phyloP scores from a whole-genome alignment of 768 basidiomycete species.

The Russula sp. region DNA sequence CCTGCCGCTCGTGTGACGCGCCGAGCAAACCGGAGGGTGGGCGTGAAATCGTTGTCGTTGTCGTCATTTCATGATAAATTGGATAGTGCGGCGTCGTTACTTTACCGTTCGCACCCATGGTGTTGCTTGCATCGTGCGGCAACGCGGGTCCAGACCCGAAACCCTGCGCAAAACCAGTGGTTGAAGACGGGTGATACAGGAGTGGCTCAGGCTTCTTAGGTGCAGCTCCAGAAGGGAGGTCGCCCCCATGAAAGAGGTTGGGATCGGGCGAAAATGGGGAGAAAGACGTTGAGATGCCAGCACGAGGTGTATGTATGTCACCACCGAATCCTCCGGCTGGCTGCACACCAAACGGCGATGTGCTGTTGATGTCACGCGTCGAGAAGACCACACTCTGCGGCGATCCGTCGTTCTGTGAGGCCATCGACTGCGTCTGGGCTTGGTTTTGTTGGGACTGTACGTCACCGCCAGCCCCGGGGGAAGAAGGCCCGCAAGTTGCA shows the following conservation, averaged over 20 bases:
- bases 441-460: conserved; percentile 26
- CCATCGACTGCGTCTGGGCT: conserved; percentile 32
- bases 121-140: conserved; percentile 21
- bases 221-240: conserved; percentile 40
- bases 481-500: conserved; percentile 45
- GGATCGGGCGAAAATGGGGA: conserved; percentile 82
- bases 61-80: conserved; percentile 45
- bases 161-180: conserved; percentile 7
- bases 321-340: conserved; percentile 19
- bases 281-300: conserved; percentile 40
- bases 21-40: conserved; percentile 31
- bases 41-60: conserved; percentile 32
- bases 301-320: conserved; percentile 26
- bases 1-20: conserved; percentile 30
- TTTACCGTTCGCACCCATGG: conserved; percentile 43
- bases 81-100: conserved; percentile 44
- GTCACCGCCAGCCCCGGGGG: conserved; percentile 31
- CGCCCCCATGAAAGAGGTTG: conserved; percentile 43
- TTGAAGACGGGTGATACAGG: conserved; percentile 41
- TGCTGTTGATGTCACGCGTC: conserved; percentile 18
- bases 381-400: conserved; percentile 25
- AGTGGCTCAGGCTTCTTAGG: conserved; percentile 42
- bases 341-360: conserved; percentile 26
- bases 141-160: conserved; percentile 46
- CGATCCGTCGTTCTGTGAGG: conserved; percentile 24